Evolutionary conservation across 2,329 filamentous ascomycete species (phyloP), one percentile per base, ranked within the genome.

Genomic region (Nemania sp.): DNA sequence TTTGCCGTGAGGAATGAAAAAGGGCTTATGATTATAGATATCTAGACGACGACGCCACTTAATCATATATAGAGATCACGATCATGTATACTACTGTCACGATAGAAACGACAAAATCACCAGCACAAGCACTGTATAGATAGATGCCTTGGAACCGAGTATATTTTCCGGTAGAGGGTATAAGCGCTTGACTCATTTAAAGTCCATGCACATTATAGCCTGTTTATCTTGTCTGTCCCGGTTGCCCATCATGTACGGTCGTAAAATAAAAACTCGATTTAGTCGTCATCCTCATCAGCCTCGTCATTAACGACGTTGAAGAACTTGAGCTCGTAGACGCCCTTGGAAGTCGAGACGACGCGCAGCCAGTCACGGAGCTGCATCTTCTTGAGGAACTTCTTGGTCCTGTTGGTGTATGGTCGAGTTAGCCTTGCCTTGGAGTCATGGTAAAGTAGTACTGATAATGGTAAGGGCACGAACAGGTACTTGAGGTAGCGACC

Each of bases 381-480:
- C 85, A 97, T 91, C 90, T 99, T 99, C 91, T 99, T 99, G 80
- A 99, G 89, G 89, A 96, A 99, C 86, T 99, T 99, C 91, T 99
- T 99, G 78, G 94, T 99, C 77, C 91, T 96, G 66, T 43, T 7
- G 31, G n/a, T 14, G 9, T 1, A 36, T 22, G 15, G 5, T 28
- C 19, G n/a, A 9, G 36, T 57, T 31, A 54, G 48, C 15, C 33
- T 52, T 9, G 30, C 15, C 24, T 44, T 6, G 22, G 6, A 12
- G 15, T 4, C 19, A 24, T 15, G 7, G 14, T 14, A 36, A 15
- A 5, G 15, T 6, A 23, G 14, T 15, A 15, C 15, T 17, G 19
- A 5, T 6, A 28, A 28, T 9, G 36, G 22, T 26, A n/a, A n/a
- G n/a, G 30, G 5, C 54, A 83, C 91, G 67, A 83, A 96, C 91